phyloP scores from a whole-genome alignment of 495 filamentous ascomycete genomes.

The Trichoderma asperelloides region DNA sequence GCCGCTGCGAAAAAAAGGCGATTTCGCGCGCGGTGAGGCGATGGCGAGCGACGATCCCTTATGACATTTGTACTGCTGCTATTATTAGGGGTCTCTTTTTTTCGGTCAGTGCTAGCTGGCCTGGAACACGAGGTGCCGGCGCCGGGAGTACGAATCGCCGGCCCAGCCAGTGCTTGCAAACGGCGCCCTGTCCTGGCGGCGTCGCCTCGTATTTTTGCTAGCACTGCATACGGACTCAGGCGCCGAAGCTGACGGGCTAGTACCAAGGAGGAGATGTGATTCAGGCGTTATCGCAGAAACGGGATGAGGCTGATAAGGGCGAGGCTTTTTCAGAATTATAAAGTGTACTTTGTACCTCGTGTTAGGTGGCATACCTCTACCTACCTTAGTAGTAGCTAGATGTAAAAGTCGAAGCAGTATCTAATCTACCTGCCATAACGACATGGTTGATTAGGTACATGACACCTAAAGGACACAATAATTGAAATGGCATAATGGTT shows the following conservation, averaged over 20 bases:
- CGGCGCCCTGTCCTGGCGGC: not conserved
- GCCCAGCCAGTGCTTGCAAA: not conserved
- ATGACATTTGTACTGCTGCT: not conserved
- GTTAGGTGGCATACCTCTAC: not conserved
- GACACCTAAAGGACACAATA: no score
- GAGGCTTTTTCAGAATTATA: not conserved
- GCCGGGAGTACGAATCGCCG: slow-evolving; percentile 5
- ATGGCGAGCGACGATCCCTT: slow-evolving; percentile 7
- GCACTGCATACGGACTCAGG: not conserved
- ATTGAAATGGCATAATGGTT: no score
- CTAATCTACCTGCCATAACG: no score
- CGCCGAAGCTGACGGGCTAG: not conserved
- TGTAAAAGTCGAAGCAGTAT: no score
- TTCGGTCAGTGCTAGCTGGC: not conserved
- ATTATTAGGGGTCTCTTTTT: not conserved
- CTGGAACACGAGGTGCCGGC: slow-evolving; percentile 3
- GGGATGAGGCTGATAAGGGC: not conserved
- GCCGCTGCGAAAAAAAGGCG: slow-evolving; percentile 2
- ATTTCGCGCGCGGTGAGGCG: slow-evolving; percentile 7
- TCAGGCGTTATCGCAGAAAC: not conserved
- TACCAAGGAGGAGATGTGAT: slow-evolving; percentile 1
- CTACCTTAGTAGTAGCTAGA: no score
- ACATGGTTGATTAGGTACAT: no score
- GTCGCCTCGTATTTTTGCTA: not conserved
- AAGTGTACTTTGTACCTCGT: not conserved